These are phyloP conservation scores for Incumbomyces lentus DNA, from an alignment of 2,329 filamentous ascomycete species.

Conservation along the genomic window DNA sequence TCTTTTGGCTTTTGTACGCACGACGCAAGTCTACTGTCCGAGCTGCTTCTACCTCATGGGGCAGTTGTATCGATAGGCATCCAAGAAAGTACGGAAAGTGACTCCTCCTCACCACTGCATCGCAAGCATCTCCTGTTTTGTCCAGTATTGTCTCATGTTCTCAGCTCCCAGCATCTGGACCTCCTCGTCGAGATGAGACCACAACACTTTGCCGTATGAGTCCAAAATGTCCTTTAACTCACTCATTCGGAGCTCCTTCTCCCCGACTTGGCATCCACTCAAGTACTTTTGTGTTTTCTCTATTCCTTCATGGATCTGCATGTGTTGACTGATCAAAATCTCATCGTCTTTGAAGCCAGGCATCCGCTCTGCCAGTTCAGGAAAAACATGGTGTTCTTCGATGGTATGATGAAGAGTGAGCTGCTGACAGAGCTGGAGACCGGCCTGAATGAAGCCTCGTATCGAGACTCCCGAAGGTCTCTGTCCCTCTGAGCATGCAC, in stretches of 20 bases:
- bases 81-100: no score
- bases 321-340: slow-evolving; percentile 61
- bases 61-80: no score
- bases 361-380: slow-evolving; percentile 65
- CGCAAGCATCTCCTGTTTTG: slow-evolving; percentile 57
- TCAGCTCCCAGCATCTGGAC: slow-evolving; percentile 67
- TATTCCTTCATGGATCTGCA: slow-evolving; percentile 66
- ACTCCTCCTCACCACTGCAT: slow-evolving; percentile 50
- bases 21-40: no score
- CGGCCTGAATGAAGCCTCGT: slow-evolving; percentile 56
- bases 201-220: slow-evolving; percentile 65
- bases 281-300: slow-evolving; percentile 59
- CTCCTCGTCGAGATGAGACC: slow-evolving; percentile 77
- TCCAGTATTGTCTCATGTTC: slow-evolving; percentile 83
- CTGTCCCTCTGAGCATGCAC: slow-evolving; percentile 49
- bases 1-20: no score
- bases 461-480: slow-evolving; percentile 56
- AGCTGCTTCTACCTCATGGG: no score
- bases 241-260: slow-evolving; percentile 46
- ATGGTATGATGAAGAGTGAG: slow-evolving; percentile 72
- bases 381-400: slow-evolving; percentile 75
- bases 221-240: slow-evolving; percentile 65
- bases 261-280: slow-evolving; percentile 49
- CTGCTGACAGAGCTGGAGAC: slow-evolving; percentile 58
- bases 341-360: slow-evolving; percentile 54